A percentile compares a stretch with the other conserved stretches of the same genome.
These are phyloP conservation scores for Chaetomidium leptoderma DNA, from an alignment of 495 filamentous ascomycete genomes.

Conservation along the genomic window DNA sequence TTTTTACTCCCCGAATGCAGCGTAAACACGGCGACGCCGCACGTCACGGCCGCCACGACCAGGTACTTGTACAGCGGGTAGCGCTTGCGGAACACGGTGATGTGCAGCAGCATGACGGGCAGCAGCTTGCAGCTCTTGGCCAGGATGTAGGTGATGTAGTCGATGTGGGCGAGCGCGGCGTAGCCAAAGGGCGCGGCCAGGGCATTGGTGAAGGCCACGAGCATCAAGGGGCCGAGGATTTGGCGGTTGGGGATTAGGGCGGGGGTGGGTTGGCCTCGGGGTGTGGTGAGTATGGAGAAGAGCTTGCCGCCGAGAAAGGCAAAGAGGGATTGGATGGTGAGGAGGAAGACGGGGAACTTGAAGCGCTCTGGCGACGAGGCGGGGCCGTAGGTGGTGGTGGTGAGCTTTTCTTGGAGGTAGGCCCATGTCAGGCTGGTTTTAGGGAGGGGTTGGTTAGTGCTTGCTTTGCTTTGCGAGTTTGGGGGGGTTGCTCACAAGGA, in stretches of 20 bases:
- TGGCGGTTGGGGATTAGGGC: slow-evolving; percentile 69
- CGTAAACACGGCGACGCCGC: slow-evolving; percentile 92
- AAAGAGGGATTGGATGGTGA: slow-evolving; percentile 91
- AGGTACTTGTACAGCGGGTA: slow-evolving; percentile 97
- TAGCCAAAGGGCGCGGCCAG: slow-evolving; percentile 95
- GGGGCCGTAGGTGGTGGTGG: slow-evolving; percentile 81
- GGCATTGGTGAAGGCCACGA: slow-evolving; percentile 81
- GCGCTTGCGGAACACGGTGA: slow-evolving; percentile 82
- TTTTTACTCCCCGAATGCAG: slow-evolving; percentile 70
- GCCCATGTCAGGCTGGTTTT: slow-evolving; percentile 88
- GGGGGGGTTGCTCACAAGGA: slow-evolving; percentile 66
- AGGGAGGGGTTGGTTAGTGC: not conserved
- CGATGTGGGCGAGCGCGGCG: slow-evolving; percentile 86
- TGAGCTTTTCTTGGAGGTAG: slow-evolving; percentile 94
- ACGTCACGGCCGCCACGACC: slow-evolving; percentile 84
- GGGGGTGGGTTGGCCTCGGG: slow-evolving; percentile 43
- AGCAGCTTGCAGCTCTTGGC: slow-evolving; percentile 97
- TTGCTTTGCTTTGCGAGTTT: not conserved
- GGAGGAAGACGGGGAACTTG: slow-evolving; percentile 88
- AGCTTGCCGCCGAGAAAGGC: slow-evolving; percentile 73
- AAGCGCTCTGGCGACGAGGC: slow-evolving; percentile 62
- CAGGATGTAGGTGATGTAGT: slow-evolving; percentile 98
- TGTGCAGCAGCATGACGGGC: slow-evolving; percentile 93
- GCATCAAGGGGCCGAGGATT: slow-evolving; percentile 73
- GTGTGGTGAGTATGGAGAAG: slow-evolving; percentile 70